Evolutionary conservation across 2,329 filamentous ascomycete genomes (phyloP).

Genomic region (Dendryphion nanum): DNA sequence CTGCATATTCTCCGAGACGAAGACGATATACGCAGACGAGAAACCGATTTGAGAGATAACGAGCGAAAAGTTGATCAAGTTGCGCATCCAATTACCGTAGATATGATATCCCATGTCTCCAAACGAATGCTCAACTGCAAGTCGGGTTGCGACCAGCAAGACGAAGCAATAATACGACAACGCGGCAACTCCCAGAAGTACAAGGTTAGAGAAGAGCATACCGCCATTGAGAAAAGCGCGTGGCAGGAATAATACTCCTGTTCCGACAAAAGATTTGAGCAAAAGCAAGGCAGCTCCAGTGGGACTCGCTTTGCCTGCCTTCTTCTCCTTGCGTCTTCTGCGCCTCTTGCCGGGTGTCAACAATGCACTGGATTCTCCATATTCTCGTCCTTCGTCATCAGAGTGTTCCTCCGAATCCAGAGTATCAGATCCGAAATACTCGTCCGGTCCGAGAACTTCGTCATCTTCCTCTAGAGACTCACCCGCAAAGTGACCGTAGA

Average conservation of each 20-base stretch:
- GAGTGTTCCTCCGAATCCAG: constrained; percentile 56
- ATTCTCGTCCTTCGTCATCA: constrained; percentile 68
- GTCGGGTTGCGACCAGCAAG: constrained; percentile 79
- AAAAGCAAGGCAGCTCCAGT: constrained; percentile 79
- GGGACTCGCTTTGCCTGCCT: constrained; percentile 73
- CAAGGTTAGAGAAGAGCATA: constrained; percentile 92
- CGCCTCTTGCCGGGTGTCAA: constrained; percentile 67
- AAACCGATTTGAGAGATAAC: constrained; percentile 96
- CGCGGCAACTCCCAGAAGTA: constrained; percentile 79
- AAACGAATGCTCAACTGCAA: constrained; percentile 89
- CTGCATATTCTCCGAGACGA: constrained; percentile 92
- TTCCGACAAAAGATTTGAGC: constrained; percentile 97
- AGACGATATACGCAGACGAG: constrained; percentile 92
- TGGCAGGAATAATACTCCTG: constrained; percentile 88
- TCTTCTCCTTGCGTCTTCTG: constrained; percentile 74
- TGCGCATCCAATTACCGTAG: constrained; percentile 87
- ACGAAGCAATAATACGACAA: constrained; percentile 98
- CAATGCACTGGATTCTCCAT: constrained; percentile 84
- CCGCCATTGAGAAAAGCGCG: constrained; percentile 93
- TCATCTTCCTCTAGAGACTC: constrained; percentile 97
- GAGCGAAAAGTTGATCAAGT: constrained; percentile 83
- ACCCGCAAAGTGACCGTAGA: constrained; percentile 97
- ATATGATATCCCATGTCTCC: constrained; percentile 93
- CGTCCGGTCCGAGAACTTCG: constrained; percentile 79
- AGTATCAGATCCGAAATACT: constrained; percentile 83